These are phyloP conservation scores for Tetracladium maxilliforme DNA, from an alignment of 2,329 filamentous ascomycete genomes.

Conservation along the genomic window DNA sequence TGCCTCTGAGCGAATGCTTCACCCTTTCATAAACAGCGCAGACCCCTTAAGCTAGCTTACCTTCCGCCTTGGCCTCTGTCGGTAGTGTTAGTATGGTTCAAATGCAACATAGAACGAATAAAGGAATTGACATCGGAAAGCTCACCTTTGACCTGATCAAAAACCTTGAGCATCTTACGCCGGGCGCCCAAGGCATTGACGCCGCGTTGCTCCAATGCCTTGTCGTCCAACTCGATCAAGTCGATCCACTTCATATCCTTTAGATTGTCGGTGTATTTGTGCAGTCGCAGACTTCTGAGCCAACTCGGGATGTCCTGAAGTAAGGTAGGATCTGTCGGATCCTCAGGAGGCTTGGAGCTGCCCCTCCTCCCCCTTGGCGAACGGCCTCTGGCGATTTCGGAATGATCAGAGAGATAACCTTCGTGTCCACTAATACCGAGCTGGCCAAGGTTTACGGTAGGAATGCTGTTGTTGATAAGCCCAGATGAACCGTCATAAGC, in stretches of 20 bases:
- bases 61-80: conserved; percentile 57
- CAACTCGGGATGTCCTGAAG: conserved; percentile 92
- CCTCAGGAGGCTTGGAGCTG: conserved; percentile 94
- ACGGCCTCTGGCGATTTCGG: conserved; percentile 76
- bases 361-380: conserved; percentile 86
- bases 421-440: conserved; percentile 59
- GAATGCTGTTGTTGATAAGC: conserved; percentile 58
- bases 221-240: conserved; percentile 80
- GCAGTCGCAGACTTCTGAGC: conserved; percentile 84
- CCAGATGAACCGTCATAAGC: conserved; percentile 68
- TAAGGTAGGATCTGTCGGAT: conserved; percentile 80
- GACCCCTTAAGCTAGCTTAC: conserved; percentile 40
- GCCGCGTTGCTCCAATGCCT: conserved; percentile 79
- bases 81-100: conserved; percentile 12
- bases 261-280: conserved; percentile 97
- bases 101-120: background rate
- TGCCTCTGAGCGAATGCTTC: too few species aligned
- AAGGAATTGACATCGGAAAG: conserved; percentile 7
- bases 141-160: conserved; percentile 87
- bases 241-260: conserved; percentile 98
- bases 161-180: conserved; percentile 98
- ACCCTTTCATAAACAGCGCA: too few species aligned
- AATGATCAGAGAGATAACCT: conserved; percentile 87
- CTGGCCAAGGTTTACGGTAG: conserved; percentile 55
- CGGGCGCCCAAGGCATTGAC: conserved; percentile 90